Evolutionary conservation across 148 eudicot genomes (phyloP).

Genomic region (Diospyros kaki): DNA sequence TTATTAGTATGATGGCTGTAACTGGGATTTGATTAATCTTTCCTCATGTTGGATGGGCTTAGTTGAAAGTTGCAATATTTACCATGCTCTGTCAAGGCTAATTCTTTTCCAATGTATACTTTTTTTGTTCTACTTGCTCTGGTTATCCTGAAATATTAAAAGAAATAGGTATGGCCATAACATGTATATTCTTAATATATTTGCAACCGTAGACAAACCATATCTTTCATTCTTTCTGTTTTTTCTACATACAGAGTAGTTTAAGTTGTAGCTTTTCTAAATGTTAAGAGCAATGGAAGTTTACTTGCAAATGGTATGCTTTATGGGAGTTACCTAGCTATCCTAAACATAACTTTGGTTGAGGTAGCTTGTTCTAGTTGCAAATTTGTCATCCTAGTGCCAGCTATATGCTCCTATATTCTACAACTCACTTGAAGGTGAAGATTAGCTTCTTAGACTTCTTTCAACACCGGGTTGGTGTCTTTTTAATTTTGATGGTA

Average conservation of each 20-base stretch:
- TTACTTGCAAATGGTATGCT: not conserved
- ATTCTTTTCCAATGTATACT: not conserved
- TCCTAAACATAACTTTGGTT: not conserved
- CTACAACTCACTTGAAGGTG: not conserved
- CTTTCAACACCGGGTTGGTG: not conserved
- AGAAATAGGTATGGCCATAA: not conserved
- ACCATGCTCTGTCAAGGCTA: too few species aligned
- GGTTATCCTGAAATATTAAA: not conserved
- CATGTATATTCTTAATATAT: not conserved
- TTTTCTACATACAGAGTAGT: not conserved
- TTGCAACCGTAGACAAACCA: not conserved
- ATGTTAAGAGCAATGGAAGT: not conserved
- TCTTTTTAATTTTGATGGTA: too few species aligned
- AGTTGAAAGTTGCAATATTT: not conserved
- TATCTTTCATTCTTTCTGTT: not conserved
- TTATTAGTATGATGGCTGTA: not conserved
- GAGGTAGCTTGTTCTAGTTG: not conserved
- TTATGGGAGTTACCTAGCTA: not conserved
- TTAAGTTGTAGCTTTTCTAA: not conserved
- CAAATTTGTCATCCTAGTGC: not conserved
- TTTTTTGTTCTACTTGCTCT: not conserved
- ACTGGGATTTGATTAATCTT: not conserved
- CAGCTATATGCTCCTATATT: not conserved
- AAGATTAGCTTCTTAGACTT: not conserved
- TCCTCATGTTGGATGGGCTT: not conserved